Percentiles rank a stretch among this genome's conserved stretches.
These are phyloP conservation scores for Phytophthora quininea DNA, from an alignment of 352 stramenopile genomes.

Conservation along the genomic window DNA sequence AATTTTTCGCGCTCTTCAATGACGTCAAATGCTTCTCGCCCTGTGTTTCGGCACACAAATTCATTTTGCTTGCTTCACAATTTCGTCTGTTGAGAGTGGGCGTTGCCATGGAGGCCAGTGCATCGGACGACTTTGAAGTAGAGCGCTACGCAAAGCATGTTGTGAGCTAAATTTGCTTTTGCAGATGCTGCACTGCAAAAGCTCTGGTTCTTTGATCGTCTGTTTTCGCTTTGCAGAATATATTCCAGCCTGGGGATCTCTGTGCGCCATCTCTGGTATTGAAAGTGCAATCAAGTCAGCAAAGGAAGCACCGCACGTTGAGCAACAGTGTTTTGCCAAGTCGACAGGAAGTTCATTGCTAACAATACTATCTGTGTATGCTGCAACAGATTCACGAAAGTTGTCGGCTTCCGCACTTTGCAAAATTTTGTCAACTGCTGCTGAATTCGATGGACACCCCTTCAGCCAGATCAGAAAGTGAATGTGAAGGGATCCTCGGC, in stretches of 20 bases:
- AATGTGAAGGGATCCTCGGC: conserved; percentile 9
- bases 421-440: conserved; percentile 3
- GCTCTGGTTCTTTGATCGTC: background rate
- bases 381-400: background rate
- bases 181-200: conserved; percentile 3
- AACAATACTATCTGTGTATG: conserved; percentile 4
- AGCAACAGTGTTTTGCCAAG: background rate
- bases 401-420: background rate
- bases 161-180: conserved; percentile 8
- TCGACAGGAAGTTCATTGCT: background rate
- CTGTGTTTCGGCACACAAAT: background rate
- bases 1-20: conserved; percentile 3
- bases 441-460: conserved; percentile 1
- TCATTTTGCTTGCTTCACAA: conserved; percentile 1
- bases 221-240: background rate
- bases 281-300: background rate
- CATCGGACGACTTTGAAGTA: conserved; percentile 1
- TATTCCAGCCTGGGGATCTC: background rate
- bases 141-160: conserved; percentile 5
- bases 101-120: conserved; percentile 10
- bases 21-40: background rate
- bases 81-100: background rate
- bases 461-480: conserved; percentile 18
- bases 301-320: conserved; percentile 1
- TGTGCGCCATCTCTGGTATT: background rate